A percentile compares a stretch with the other conserved stretches of the same genome.
Evolutionary conservation across 768 basidiomycete species (phyloP).

Genomic region (Paxillus involutus): DNA sequence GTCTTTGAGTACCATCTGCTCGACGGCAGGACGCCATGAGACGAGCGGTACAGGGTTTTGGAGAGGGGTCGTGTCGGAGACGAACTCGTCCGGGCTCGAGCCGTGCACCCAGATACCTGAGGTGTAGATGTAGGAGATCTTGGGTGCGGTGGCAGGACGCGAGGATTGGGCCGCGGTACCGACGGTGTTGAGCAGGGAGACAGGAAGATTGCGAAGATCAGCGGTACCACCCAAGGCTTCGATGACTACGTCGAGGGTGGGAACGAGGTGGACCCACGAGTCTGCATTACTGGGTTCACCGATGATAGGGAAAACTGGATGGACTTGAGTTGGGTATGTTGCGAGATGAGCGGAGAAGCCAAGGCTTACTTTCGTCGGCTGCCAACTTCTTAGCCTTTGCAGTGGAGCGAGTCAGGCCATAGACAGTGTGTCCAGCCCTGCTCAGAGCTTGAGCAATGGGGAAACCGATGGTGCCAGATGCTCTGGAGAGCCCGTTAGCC

Average conservation of each 20-base stretch:
- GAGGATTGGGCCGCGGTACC: constrained; percentile 13
- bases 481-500: constrained; percentile 13
- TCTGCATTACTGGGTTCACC: constrained; percentile 13
- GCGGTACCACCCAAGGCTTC: constrained; percentile 16
- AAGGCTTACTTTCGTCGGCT: constrained; percentile 21
- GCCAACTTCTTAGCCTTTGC: constrained; percentile 21
- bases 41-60: constrained; percentile 12
- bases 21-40: constrained; percentile 20
- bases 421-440: constrained; percentile 34
- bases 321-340: not conserved
- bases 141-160: constrained; percentile 21
- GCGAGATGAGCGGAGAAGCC: not conserved
- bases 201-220: constrained; percentile 11
- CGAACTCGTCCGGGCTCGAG: constrained; percentile 12
- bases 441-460: constrained; percentile 34
- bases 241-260: constrained; percentile 21
- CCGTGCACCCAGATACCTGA: constrained; percentile 33
- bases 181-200: constrained; percentile 16
- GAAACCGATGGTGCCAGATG: constrained; percentile 31
- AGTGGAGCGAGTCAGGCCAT: constrained; percentile 31
- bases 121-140: constrained; percentile 33
- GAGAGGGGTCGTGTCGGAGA: constrained; percentile 21
- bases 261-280: constrained; percentile 16
- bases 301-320: constrained; percentile 24
- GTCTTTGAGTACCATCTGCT: constrained; percentile 8